Base-by-base conservation (phyloP, 108 stramenopile genomes). In the Fistulifera pelliculosa region DNA sequence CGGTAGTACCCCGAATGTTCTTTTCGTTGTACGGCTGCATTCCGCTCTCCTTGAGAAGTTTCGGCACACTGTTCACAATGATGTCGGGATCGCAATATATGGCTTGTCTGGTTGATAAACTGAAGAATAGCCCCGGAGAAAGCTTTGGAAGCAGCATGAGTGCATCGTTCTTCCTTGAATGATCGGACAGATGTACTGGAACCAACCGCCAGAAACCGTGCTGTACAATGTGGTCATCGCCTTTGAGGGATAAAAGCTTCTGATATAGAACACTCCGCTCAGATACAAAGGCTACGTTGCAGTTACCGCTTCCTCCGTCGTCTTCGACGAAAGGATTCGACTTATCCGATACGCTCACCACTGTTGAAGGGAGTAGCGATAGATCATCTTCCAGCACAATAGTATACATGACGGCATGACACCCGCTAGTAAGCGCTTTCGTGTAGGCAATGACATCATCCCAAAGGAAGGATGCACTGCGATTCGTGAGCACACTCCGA, bases 201-300 rank as follows among this genome's bases (percentile, higher is more conserved):
- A 85, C 43, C 16, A 90, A 50, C 7, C 74, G 78, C 87, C 87
- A 90, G 45, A 66, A 71, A 35, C 83, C 87, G 54, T 85, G 61
- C n/a, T 71, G 50, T 28, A 85, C 42, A 27, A 68, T 38, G 13
- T 54, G 22, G 35, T 52, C 19, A 18, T 38, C 13, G 24, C 25
- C 25, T 47, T 54, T 26, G 8, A 43, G 13, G 44, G 44, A 45
- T 21, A 21, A 45, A 1, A 64, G 56, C 12, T 64, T 44, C 27
- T 77, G 54, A 23, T 79, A 68, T 31, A 89, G 49, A 0, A 64
- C 58, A 49, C 80, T 84, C 11, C 38, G 47, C n/a, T 73, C 71
- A 0, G 84, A 79, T 22, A 90, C 88, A 58, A 85, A 90, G 13
- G 88, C 83, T 26, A 90, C 27, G 52, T 85, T 90, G 39, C 84